Conservation (phyloP, 148 eudicot genomes). For the Chenopodium berlandieri region DNA sequence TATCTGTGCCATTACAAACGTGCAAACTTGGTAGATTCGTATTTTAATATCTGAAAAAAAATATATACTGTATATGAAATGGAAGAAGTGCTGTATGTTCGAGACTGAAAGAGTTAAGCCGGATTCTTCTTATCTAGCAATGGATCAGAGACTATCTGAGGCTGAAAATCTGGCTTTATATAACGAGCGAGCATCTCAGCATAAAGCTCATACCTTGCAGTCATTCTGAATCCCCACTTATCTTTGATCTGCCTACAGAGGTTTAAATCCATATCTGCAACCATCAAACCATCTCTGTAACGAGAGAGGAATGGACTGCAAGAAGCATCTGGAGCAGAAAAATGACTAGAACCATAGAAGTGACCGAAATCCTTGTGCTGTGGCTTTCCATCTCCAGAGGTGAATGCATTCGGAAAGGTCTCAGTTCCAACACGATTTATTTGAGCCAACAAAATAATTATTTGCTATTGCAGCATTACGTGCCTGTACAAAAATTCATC, state of each 20-base stretch:
- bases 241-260: constrained; percentile 91
- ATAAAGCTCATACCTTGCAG: constrained; percentile 77
- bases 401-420: constrained; percentile 81
- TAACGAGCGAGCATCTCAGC: constrained; percentile 70
- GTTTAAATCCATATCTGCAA: constrained; percentile 93
- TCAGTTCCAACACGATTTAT: constrained; percentile 97
- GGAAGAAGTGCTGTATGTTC: background rate
- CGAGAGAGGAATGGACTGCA: constrained; percentile 88
- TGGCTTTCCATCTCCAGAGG: constrained; percentile 98
- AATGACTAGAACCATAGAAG: constrained; percentile 94
- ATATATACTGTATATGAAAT: background rate
- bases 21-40: too few relatives aligned
- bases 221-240: constrained; percentile 97
- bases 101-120: constrained; percentile 3
- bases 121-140: constrained; percentile 54
- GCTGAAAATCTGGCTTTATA: constrained; percentile 70
- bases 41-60: background rate
- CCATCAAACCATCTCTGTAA: constrained; percentile 70
- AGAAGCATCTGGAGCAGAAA: constrained; percentile 95
- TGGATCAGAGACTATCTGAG: constrained; percentile 85
- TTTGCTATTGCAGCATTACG: constrained; percentile 97
- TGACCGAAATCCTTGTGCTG: constrained; percentile 89
- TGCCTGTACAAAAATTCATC: constrained; percentile 51
- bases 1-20: too few relatives aligned
- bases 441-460: constrained; percentile 89